Evolutionary conservation across 2,329 filamentous ascomycete genomes (phyloP), one percentile per base, ranked within the genome.

Genomic region (Hypoxylon sp.): DNA sequence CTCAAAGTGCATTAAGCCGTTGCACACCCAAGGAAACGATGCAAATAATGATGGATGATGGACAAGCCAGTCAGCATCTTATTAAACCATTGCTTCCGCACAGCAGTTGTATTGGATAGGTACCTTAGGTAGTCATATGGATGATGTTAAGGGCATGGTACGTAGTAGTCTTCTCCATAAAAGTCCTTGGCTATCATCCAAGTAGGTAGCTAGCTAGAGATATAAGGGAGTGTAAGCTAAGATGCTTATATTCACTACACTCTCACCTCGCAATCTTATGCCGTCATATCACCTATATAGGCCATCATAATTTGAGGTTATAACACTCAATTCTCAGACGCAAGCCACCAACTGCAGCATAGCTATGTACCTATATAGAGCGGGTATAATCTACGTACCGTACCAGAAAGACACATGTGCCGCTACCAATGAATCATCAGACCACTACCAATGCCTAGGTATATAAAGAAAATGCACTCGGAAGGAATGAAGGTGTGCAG

Each of bases 331-430:
- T 57, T 68, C 57, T 48, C 51, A 49, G 51, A 43, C 28, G 43
- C 21, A 30, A 30, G 56, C 57, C 49, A 41, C 56, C 61, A 43
- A 41, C 65, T 61, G 58, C 53, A 46, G 28, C 61, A 41, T 28
- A 63, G 51, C 59, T 65, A 63, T 59, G 55, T 65, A 63, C 59
- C 59, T 60, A 68, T 68, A 52, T 65, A 66, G 49, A 57, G 25
- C 63, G 66, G 66, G 66, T 68, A 68, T 68, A 68, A 68, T 68
- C 55, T 66, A 66, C 49, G 59, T 64, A 68, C 51, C 7, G 58
- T 51, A 56, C 23, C 25, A 68, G 50, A 62, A 62, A 62, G 50
- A 68, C 55, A 60, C 48, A 50, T 50, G 32, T 60, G 62, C 49
- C 43, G 30, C 48, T 48, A 34, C 52, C 32, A 51, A 60, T 46